These are phyloP conservation scores for Suhomyces anneliseae DNA, from an alignment of 1,139 yeast species.

Conservation along the genomic window DNA sequence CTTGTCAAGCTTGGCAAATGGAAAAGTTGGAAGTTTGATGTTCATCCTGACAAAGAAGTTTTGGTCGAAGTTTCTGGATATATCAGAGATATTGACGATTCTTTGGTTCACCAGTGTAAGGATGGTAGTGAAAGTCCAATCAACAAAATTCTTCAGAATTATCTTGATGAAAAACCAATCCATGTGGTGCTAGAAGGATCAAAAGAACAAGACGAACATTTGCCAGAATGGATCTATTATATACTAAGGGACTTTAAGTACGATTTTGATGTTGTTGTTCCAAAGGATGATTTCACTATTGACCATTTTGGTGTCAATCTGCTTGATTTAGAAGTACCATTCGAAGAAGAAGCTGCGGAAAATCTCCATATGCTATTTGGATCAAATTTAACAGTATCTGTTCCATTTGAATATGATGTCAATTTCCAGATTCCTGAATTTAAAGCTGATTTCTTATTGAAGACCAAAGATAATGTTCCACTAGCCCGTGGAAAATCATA, in stretches of 20 bases:
- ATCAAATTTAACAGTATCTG: slow-evolving; percentile 14
- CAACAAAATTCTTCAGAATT: slow-evolving; percentile 22
- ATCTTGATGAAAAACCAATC: slow-evolving; percentile 22
- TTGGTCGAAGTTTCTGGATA: slow-evolving; percentile 17
- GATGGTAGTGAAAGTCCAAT: slow-evolving; percentile 24
- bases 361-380: slow-evolving; percentile 6
- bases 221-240: slow-evolving; percentile 31
- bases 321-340: slow-evolving; percentile 14
- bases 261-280: slow-evolving; percentile 13
- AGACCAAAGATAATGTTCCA: slow-evolving; percentile 5
- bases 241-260: slow-evolving; percentile 17
- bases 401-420: slow-evolving; percentile 12
- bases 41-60: slow-evolving; percentile 20
- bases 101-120: slow-evolving; percentile 19
- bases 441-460: slow-evolving; percentile 14
- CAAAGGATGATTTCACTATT: slow-evolving; percentile 4
- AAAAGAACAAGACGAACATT: slow-evolving; percentile 13
- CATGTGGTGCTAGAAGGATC: slow-evolving; percentile 22
- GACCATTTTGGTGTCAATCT: slow-evolving; percentile 1
- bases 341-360: background rate
- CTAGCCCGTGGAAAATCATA: slow-evolving; percentile 17
- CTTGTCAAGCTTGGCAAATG: slow-evolving; percentile 27
- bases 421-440: slow-evolving; percentile 19
- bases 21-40: slow-evolving; percentile 17
- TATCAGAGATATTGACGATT: slow-evolving; percentile 19